Base-by-base conservation (phyloP, 1,139 yeast genomes). In the Candida anutae region DNA sequence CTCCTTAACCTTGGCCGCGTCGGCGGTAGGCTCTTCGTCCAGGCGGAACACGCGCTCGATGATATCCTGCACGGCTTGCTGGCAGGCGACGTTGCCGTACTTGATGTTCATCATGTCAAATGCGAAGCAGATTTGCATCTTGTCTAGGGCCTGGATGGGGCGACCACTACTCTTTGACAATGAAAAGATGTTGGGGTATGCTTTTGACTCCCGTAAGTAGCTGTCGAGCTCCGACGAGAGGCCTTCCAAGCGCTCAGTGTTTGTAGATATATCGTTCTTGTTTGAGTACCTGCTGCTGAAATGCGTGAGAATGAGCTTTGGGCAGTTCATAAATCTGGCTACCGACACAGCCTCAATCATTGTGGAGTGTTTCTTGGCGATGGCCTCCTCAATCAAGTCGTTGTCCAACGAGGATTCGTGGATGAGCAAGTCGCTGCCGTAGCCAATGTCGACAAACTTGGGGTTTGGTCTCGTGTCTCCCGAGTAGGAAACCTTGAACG, bases 321-420 rank as follows among this genome's bases (percentile, higher is more conserved):
- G 63, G 21, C 94, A 87, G 16, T 69, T 58, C 97, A 90, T 88
- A 23, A 60, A 54, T 33, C 68, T 62, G 1, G 85, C 74, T 4
- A 88, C 76, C 10, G 61, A 62, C 15, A 88, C 62, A 0, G 98
- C 97, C 48, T 90, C 97, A 16, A 82, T 72, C 41, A 87, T 74
- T 0, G 98, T 90, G n/a, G 94, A 76, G 48, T 90, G 99, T 35
- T 76, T 73, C 50, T 90, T 90, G 22, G 74, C 69, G 16, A 72
- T 57, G 0, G 98, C 98, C 48, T 88, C 96, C 33, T 73, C 78
- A n/a, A 69, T 60, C 30, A 85, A 63, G 22, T 72, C 84, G 46
- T 84, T 83, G 34, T 84, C 96, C 36, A 88, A 69, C 0, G 98
- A 84, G 0, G 96, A 88, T 50, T 90, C 99, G 49, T 90, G 99